Evolutionary conservation across 2,329 filamentous ascomycete species (phyloP), one percentile per base, ranked within the genome.

Genomic region (Penicillium capsulatum): DNA sequence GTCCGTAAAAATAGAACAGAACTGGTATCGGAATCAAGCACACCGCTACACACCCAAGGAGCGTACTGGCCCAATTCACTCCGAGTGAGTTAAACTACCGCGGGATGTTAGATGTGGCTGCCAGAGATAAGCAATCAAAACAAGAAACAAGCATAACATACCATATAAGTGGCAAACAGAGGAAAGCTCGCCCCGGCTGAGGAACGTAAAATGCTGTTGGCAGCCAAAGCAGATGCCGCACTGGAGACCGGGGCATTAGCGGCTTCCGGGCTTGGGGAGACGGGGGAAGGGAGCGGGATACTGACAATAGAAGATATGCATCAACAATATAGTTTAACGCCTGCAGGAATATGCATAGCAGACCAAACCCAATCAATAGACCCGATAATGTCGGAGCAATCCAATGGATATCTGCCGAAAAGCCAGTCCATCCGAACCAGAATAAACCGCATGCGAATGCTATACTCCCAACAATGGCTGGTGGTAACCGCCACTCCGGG

Each of bases 391-490:
- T 64, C 3, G 66, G 64, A 3, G 58, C 60, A 14, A 66, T 62
- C 66, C 66, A 69, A 42, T 62, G 50, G 24, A 74, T 61, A 3
- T 59, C 57, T 7, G 46, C 38, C 29, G 51, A 67, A 52, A 72
- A 75, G n/a, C 81, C 83, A 4, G 80, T 77, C 83, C 83, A 87
- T 47, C 82, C 83, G 84, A 86, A 55, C 81, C 83, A 86, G 63
- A 87, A 86, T 30, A 87, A 74, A n/a, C 83, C 83, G 11, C 61
- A 68, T 0, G 82, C 70, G 33, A 72, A 77, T 0, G 68, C 51
- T 1, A 73, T 61, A 19, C 73, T 73, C 3, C 76, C 76, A 2
- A 73, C 47, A 37, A 78, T 76, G 22, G 70, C 68, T 6, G 72
- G 69, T 0, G 73, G 71, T 1, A 79, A 58, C 16, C 75, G 69